Base-by-base conservation (phyloP, 257 asterid species). In the Plantago major region DNA sequence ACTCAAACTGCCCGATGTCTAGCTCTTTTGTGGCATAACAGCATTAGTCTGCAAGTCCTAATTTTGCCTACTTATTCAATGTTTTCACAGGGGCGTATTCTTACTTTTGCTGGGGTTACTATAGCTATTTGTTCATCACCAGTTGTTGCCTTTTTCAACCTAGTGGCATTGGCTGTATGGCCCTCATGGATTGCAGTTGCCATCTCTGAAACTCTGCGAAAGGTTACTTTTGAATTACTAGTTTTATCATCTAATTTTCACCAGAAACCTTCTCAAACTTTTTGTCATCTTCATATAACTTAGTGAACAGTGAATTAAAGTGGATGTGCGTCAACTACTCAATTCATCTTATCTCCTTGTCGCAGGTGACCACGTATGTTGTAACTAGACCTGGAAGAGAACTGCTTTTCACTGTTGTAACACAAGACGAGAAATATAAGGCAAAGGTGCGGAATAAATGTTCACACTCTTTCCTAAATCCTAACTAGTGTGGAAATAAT, bases 181-280 rank as follows among this genome's bases (percentile, higher is more conserved):
- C 99, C 99, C n/a, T 76, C 95, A 43, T 92, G 99, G 99, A 71
- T 89, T 67, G 78, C 86, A 11, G 96, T 92, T 69, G 96, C 96
- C 58, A 55, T 89, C 63, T 84, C 90, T 37, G 97, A 93, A 72
- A 93, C 97, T 26, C 61, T 89, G 46, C 82, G 99, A 67, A 92
- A 92, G 99, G 99, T 92, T 42, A 62, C 57, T 56, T 63, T 65
- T 55, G 66, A 19, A 56, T 48, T 64, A 16, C 45, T 19, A 1
- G 42, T 37, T 47, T 66, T 45, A 8, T 15, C 18, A 42, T 57
- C 57, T 60, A 26, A 9, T 45, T 46, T 30, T 14, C 63, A 16
- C 46, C 60, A 26, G 14, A 18, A 40, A 48, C 28, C 42, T 19
- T 48, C 43, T 18, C 16, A 61, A 30, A 13, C 43, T 46, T 46